A percentile compares a stretch with the other conserved stretches of the same genome.
Evolutionary conservation across 441 rosid species (phyloP).

Genomic region (Gossypium gossypioides): DNA sequence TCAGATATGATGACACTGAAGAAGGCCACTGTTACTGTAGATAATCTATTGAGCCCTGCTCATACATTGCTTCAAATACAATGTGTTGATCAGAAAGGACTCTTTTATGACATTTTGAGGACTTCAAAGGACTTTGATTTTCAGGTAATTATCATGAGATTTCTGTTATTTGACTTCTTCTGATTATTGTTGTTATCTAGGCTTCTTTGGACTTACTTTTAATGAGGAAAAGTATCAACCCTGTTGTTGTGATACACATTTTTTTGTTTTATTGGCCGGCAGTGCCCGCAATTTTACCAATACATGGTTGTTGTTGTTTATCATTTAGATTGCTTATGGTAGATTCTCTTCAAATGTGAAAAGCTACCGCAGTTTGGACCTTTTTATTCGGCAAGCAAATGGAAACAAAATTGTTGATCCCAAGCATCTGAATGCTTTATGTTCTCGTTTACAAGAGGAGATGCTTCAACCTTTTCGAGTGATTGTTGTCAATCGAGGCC

Average conservation of each 20-base stretch:
- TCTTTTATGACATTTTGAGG: slow-evolving; percentile 52
- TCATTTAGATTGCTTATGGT: slow-evolving; percentile 44
- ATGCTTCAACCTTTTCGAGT: slow-evolving; percentile 44
- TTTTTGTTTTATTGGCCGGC: not conserved
- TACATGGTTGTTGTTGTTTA: slow-evolving; percentile 8
- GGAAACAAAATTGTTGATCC: slow-evolving; percentile 48
- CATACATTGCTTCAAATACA: slow-evolving; percentile 49
- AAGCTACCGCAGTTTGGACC: slow-evolving; percentile 35
- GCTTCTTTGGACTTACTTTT: not conserved
- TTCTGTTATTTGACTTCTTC: not conserved
- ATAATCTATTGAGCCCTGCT: slow-evolving; percentile 44
- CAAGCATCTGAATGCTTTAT: slow-evolving; percentile 29
- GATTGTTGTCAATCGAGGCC: slow-evolving; percentile 44
- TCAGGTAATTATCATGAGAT: slow-evolving; percentile 27
- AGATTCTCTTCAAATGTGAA: slow-evolving; percentile 39
- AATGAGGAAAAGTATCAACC: not conserved
- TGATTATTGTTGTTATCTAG: not conserved
- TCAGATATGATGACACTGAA: not conserved
- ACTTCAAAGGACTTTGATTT: slow-evolving; percentile 51
- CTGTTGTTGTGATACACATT: not conserved
- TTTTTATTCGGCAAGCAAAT: slow-evolving; percentile 39
- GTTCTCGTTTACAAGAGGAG: slow-evolving; percentile 43
- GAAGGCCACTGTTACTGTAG: slow-evolving; percentile 35
- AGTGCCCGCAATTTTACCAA: slow-evolving; percentile 16
- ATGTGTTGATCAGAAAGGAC: slow-evolving; percentile 55